Evolutionary conservation across 192 early-diverging fungal species (phyloP).

Genomic region (Linnemannia zychae): DNA sequence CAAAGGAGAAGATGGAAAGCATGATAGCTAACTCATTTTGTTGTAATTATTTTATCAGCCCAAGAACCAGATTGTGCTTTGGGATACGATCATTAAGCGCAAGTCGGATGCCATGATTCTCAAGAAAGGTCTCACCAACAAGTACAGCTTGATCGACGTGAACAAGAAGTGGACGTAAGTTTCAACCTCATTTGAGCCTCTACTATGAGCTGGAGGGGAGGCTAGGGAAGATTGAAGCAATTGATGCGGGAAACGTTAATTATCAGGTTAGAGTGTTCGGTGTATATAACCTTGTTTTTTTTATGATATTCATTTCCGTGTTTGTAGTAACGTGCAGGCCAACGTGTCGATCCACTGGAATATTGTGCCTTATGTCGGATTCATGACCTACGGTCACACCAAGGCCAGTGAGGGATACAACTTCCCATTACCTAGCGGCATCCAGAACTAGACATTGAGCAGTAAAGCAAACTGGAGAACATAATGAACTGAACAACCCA

Average conservation of each 20-base stretch:
- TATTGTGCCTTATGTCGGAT: conserved; percentile 83
- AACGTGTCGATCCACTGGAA: conserved; percentile 87
- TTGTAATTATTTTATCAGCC: conserved; percentile 53
- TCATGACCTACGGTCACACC: conserved; percentile 65
- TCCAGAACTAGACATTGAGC: conserved; percentile 26
- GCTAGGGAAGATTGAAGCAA: neutral
- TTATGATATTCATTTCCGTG: neutral
- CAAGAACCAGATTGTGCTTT: conserved; percentile 83
- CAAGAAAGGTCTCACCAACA: conserved; percentile 67
- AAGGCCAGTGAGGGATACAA: conserved; percentile 29
- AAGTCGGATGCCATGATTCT: conserved; percentile 75
- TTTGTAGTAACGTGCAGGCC: conserved; percentile 69
- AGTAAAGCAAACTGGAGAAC: neutral
- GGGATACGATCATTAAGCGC: conserved; percentile 84
- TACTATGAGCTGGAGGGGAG: neutral
- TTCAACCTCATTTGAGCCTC: neutral
- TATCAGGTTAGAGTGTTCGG: no score
- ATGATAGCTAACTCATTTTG: neutral
- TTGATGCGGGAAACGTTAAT: neutral
- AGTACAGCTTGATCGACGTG: conserved; percentile 83
- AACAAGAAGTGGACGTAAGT: conserved; percentile 75
- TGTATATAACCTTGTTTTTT: neutral
- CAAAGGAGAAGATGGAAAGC: neutral
- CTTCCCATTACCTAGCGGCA: conserved; percentile 58
- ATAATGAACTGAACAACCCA: neutral